Percentiles rank a stretch among this genome's conserved stretches.
Conservation (phyloP, 2,329 filamentous ascomycete species). For the Nemania sp. region DNA sequence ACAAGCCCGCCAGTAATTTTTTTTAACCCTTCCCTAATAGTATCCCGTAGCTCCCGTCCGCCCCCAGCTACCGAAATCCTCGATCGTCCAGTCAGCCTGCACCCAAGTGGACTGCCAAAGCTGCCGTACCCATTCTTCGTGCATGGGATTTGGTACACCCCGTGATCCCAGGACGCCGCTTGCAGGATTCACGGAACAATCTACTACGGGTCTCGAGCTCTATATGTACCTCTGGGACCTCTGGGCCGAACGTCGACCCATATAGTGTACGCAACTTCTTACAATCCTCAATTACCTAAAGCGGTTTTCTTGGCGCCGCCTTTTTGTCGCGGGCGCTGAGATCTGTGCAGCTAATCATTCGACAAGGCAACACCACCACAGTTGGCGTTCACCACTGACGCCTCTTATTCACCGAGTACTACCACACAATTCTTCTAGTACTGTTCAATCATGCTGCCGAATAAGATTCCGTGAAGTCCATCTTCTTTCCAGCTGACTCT, state of each 20-base stretch:
- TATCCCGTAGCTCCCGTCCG: conserved; percentile 21
- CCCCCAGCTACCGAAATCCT: conserved; percentile 24
- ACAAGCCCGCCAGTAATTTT: conserved; percentile 5
- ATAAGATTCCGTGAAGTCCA: conserved; percentile 39
- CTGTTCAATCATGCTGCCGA: conserved; percentile 40
- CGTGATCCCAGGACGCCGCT: conserved; percentile 17
- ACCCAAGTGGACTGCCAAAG: conserved; percentile 23
- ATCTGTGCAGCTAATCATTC: conserved; percentile 4
- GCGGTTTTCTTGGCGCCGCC: conserved; percentile 10
- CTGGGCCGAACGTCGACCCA: conserved; percentile 12
- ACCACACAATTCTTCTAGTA: conserved; percentile 7
- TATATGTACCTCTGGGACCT: conserved; percentile 18
- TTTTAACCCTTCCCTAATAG: conserved; percentile 26
- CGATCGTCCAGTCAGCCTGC: conserved; percentile 23
- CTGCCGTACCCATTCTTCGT: conserved; percentile 18
- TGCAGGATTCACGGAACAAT: conserved; percentile 19
- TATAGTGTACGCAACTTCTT: conserved; percentile 7
- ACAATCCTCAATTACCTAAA: conserved; percentile 10
- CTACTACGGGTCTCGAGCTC: conserved; percentile 25
- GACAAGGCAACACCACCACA: conserved; percentile 10
- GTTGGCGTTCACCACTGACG: not conserved
- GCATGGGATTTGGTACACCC: conserved; percentile 20
- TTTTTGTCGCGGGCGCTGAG: conserved; percentile 14
- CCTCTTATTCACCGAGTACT: conserved; percentile 2
- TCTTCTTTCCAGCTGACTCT: conserved; percentile 38